Evolutionary conservation across 2,329 filamentous ascomycete genomes (phyloP).

Genomic region (Zymoseptoria pseudotritici): DNA sequence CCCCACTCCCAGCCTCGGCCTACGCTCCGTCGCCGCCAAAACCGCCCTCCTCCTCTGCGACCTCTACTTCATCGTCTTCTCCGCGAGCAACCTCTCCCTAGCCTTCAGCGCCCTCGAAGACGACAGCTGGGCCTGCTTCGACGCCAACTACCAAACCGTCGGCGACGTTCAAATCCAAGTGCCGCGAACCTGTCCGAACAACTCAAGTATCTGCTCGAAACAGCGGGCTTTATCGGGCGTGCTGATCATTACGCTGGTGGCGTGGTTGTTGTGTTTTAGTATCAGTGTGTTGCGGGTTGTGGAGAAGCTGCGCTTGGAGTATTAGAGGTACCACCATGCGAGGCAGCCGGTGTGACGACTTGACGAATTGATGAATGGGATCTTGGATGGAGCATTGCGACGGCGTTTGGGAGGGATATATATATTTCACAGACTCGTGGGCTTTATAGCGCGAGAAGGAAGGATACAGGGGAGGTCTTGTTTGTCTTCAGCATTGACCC

Average conservation of each 20-base stretch:
- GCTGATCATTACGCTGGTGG: constrained; percentile 70
- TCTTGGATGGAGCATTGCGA: not conserved
- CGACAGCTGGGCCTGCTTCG: constrained; percentile 46
- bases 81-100: constrained; percentile 83
- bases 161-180: constrained; percentile 14
- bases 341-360: not conserved
- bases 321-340: not conserved
- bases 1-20: constrained; percentile 49
- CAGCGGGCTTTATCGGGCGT: constrained; percentile 70
- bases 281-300: constrained; percentile 53
- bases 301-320: constrained; percentile 29
- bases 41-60: constrained; percentile 85
- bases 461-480: not conserved
- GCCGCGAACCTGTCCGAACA: constrained; percentile 29
- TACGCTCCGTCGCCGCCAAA: constrained; percentile 77
- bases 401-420: not conserved
- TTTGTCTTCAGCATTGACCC: too few species aligned
- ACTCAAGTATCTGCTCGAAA: constrained; percentile 48
- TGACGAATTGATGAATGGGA: not conserved
- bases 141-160: constrained; percentile 14
- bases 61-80: constrained; percentile 94
- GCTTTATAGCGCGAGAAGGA: not conserved
- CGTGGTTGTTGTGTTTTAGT: constrained; percentile 86
- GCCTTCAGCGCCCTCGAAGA: constrained; percentile 76
- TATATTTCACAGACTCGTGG: not conserved